phyloP scores from a whole-genome alignment of 2,329 filamentous ascomycete genomes.

The Volutella citrinella region DNA sequence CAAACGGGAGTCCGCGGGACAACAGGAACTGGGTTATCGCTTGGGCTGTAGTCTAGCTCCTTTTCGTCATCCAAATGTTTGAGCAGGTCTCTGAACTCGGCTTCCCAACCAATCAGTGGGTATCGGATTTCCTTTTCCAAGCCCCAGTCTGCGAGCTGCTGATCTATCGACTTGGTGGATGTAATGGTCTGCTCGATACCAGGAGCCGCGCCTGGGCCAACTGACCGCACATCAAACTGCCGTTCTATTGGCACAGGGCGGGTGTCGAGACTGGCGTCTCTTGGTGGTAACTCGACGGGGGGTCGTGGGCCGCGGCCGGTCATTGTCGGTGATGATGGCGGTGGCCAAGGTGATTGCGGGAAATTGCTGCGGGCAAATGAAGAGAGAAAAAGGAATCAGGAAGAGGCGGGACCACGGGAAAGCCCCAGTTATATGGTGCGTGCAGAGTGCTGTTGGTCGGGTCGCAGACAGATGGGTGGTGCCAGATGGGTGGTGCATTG shows the following conservation, averaged over 20 bases:
- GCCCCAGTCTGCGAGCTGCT: neutral
- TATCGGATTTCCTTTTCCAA: neutral
- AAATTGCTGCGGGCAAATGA: too few relatives aligned
- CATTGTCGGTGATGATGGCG: too few relatives aligned
- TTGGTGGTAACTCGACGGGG: neutral
- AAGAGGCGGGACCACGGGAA: too few relatives aligned
- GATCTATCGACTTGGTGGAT: neutral
- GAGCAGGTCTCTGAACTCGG: too few relatives aligned
- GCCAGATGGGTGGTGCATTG: too few relatives aligned
- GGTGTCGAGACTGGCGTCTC: conserved; percentile 4
- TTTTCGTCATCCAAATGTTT: neutral
- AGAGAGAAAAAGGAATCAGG: too few relatives aligned
- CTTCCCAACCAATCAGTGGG: too few relatives aligned
- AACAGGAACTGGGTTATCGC: conserved; percentile 1
- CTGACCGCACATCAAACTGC: neutral
- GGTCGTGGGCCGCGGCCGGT: conserved; percentile 3
- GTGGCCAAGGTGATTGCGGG: too few relatives aligned
- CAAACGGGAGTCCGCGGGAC: too few relatives aligned
- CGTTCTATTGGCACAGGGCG: conserved; percentile 4
- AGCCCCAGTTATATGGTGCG: too few relatives aligned
- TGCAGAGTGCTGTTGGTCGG: too few relatives aligned
- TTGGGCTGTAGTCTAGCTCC: conserved; percentile 2
- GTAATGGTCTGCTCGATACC: neutral
- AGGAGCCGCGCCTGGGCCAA: conserved; percentile 2
- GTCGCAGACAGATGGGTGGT: too few relatives aligned